phyloP scores from a whole-genome alignment of 164 flowering plant species.

The Houttuynia cordata region DNA sequence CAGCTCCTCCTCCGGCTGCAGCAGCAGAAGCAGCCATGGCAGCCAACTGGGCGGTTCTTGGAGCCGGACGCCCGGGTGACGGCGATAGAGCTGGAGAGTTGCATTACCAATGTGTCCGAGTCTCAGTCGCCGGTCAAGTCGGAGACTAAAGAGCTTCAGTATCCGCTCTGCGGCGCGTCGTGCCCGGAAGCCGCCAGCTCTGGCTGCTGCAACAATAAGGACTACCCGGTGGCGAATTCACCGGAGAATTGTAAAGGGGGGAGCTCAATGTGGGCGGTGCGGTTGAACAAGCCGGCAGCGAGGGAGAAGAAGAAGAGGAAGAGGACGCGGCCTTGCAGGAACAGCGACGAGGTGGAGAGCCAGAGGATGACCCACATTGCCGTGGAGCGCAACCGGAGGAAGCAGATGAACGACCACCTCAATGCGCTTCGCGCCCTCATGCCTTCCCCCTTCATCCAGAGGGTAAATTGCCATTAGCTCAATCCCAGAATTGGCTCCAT shows the following conservation, averaged over 20 bases:
- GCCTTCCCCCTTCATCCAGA: conserved; percentile 48
- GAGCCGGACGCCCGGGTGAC: conserved; percentile 4
- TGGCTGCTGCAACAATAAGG: not conserved
- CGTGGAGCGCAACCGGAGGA: conserved; percentile 56
- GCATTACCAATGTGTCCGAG: conserved; percentile 30
- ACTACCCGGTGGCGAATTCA: not conserved
- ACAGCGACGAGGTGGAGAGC: conserved; percentile 49
- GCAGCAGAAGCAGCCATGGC: conserved; percentile 23
- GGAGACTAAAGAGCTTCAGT: not conserved
- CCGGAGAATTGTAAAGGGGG: conserved; percentile 7
- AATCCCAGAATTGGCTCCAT: not conserved
- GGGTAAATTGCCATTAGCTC: conserved; percentile 18
- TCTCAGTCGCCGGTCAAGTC: conserved; percentile 28
- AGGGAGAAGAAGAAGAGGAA: conserved; percentile 38
- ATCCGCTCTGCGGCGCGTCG: conserved; percentile 2
- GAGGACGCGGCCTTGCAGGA: conserved; percentile 32
- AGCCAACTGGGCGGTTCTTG: conserved; percentile 1
- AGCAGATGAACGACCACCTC: conserved; percentile 66
- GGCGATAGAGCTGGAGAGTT: conserved; percentile 32
- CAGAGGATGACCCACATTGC: conserved; percentile 69
- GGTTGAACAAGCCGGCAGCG: not conserved
- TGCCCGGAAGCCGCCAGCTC: conserved; percentile 3
- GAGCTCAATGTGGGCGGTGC: not conserved
- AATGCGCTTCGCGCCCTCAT: conserved; percentile 45
- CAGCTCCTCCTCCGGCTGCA: conserved; percentile 29